Conservation (phyloP, 768 basidiomycete species). For the Tulasnella sp. region DNA sequence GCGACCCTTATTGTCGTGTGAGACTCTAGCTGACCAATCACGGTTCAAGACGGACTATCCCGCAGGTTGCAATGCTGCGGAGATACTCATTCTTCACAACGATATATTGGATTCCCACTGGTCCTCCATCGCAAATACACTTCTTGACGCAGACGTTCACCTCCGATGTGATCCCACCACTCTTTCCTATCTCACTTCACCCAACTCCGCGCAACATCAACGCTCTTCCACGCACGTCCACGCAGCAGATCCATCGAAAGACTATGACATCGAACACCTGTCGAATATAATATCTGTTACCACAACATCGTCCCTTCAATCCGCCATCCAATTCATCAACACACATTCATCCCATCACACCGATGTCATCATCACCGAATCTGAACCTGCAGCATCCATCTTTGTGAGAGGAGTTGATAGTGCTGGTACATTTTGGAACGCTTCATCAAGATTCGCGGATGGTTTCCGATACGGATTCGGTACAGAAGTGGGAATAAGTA, state of each 20-base stretch:
- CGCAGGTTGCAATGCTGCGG: conserved; percentile 87
- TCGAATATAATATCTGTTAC: conserved; percentile 72
- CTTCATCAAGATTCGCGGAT: conserved; percentile 91
- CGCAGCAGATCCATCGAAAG: conserved; percentile 37
- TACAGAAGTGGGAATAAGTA: conserved; percentile 95
- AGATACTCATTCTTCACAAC: conserved; percentile 78
- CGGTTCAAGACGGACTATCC: conserved; percentile 70
- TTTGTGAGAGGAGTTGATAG: conserved; percentile 87
- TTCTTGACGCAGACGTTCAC: conserved; percentile 54
- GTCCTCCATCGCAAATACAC: conserved; percentile 62
- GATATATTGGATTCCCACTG: conserved; percentile 59
- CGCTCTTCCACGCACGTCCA: conserved; percentile 30
- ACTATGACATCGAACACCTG: conserved; percentile 83
- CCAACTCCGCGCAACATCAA: not conserved
- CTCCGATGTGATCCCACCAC: conserved; percentile 58
- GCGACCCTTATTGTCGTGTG: not conserved
- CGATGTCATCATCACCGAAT: conserved; percentile 82
- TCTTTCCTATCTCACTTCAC: conserved; percentile 13
- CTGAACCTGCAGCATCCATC: conserved; percentile 42
- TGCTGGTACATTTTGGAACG: conserved; percentile 87
- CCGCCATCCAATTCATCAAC: conserved; percentile 84
- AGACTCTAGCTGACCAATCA: not conserved
- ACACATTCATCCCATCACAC: conserved; percentile 90
- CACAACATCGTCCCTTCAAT: conserved; percentile 51
- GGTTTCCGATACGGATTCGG: conserved; percentile 96